Evolutionary conservation across 2,329 filamentous ascomycete genomes (phyloP).

Genomic region (Colletotrichum cordylinicola): DNA sequence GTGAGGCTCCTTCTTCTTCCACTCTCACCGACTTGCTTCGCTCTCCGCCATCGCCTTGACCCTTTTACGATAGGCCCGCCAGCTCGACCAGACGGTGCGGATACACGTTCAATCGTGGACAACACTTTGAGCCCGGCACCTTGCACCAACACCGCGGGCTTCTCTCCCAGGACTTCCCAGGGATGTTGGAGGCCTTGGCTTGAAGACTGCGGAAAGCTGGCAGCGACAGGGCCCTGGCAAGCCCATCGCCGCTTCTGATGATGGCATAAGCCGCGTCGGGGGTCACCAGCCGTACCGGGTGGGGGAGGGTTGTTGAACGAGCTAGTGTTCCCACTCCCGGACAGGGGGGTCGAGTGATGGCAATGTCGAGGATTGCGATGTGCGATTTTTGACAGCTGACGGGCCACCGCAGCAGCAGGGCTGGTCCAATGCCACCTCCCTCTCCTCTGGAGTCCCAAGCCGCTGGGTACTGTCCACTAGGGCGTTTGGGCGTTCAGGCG

Average conservation of each 20-base stretch:
- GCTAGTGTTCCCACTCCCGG: slow-evolving; percentile 4
- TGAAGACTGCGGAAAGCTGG: background rate
- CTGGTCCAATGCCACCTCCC: background rate
- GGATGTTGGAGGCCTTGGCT: background rate
- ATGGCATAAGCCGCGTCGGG: slow-evolving; percentile 7
- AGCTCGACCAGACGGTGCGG: background rate
- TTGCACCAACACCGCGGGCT: background rate
- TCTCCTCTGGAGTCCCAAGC: background rate
- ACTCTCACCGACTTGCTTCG: background rate
- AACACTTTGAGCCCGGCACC: background rate
- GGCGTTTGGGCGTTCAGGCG: background rate
- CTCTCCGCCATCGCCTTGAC: background rate
- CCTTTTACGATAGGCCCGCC: background rate
- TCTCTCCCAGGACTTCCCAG: background rate
- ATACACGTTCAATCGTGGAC: background rate
- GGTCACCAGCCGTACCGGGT: background rate
- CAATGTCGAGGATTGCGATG: slow-evolving; percentile 14
- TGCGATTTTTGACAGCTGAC: slow-evolving; percentile 4
- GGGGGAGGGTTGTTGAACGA: background rate
- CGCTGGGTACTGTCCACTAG: background rate
- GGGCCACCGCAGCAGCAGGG: background rate
- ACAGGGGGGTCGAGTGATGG: background rate
- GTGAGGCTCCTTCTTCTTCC: background rate
- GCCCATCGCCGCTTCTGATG: background rate
- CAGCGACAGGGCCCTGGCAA: background rate